Conservation (phyloP, 2,329 filamentous ascomycete species). For the Pestalotiopsis sp. region DNA sequence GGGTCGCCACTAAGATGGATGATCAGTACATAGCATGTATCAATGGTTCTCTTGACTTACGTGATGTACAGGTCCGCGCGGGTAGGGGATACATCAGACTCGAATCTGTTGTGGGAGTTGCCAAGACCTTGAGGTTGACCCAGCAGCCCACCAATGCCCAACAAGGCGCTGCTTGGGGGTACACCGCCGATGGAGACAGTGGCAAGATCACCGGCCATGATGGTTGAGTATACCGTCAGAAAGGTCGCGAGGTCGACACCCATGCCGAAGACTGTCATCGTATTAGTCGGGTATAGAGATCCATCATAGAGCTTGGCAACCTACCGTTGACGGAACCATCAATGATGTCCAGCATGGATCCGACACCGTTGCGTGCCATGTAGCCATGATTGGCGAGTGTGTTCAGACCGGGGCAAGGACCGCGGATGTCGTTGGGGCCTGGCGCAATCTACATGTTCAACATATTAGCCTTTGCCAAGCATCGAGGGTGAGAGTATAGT, state of each 20-base stretch:
- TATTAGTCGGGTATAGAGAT: neutral
- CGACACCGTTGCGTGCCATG: conserved; percentile 12
- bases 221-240: conserved; percentile 45
- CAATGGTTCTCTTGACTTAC: conserved; percentile 42
- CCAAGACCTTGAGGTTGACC: conserved; percentile 46
- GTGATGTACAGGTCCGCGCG: conserved; percentile 53
- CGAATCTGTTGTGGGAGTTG: conserved; percentile 55
- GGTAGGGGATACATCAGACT: conserved; percentile 54
- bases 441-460: neutral
- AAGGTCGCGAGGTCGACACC: conserved; percentile 41
- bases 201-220: conserved; percentile 48
- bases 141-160: conserved; percentile 39
- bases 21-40: conserved; percentile 35
- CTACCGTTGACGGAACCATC: neutral
- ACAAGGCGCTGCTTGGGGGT: conserved; percentile 38
- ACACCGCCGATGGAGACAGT: conserved; percentile 54
- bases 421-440: conserved; percentile 27
- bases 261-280: conserved; percentile 44
- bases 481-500: neutral
- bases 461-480: neutral
- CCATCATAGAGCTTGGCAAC: neutral
- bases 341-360: conserved; percentile 11
- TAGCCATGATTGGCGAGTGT: conserved; percentile 14
- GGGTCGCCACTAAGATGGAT: neutral
- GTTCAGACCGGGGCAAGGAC: conserved; percentile 15